These are phyloP conservation scores for Pseudocohnilembus persalinus DNA, from an alignment of 169 alveolate genomes.

Conservation along the genomic window DNA sequence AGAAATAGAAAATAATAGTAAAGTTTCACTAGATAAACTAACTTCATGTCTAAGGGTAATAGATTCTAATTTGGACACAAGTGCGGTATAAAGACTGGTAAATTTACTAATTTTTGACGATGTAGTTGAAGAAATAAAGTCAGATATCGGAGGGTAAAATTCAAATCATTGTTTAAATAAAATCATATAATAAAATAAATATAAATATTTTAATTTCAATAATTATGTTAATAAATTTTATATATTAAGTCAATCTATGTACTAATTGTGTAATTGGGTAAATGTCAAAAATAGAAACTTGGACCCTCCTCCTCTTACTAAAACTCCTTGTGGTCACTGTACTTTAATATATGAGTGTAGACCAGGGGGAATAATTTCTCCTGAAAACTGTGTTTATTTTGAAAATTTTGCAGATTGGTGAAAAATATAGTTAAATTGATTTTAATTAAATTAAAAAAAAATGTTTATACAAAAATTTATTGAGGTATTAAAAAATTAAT, in stretches of 20 bases:
- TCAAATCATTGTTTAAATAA: no score
- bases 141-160: slow-evolving; percentile 2
- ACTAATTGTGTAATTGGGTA: slow-evolving; percentile 7
- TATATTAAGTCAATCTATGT: neutral
- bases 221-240: neutral
- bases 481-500: no score
- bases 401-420: slow-evolving; percentile 11
- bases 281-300: neutral
- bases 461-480: no score
- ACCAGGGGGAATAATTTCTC: slow-evolving; percentile 17
- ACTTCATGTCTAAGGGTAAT: neutral
- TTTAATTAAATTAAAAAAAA: no score
- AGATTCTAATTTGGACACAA: neutral
- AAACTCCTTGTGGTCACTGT: slow-evolving; percentile 23
- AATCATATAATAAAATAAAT: no score
- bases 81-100: neutral
- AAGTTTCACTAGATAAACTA: neutral
- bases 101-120: neutral
- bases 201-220: no score
- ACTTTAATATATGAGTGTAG: slow-evolving; percentile 3
- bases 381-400: slow-evolving; percentile 22
- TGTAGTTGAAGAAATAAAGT: neutral
- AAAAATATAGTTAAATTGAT: no score
- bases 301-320: slow-evolving; percentile 2
- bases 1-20: neutral